Base-by-base conservation (phyloP, 129 eudicot genomes). In the Arctium minus region DNA sequence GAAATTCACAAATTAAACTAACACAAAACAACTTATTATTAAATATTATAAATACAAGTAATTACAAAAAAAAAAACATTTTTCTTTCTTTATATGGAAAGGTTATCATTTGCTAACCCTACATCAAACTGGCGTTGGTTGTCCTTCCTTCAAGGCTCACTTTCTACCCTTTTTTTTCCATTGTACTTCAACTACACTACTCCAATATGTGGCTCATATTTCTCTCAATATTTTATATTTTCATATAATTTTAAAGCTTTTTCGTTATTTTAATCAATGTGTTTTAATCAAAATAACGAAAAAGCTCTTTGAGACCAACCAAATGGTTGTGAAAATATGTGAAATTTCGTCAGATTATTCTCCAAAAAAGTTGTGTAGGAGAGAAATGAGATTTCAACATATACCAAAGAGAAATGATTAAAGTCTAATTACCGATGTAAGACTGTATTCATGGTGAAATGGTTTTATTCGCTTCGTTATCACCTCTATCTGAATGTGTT, bases 121-220 rank as follows among this genome's bases (percentile, higher is more conserved):
- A 81, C 89, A 88, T 83, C 89, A 91, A 81, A 73, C 82, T 89
- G 91, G 86, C 88, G 77, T 85, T 84, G 85, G 86, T 85, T 90
- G 88, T 79, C 81, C 73, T 84, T 78, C 74, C 85, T 85, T 81
- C 80, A 73, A 85, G 84, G 40, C 84, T 80, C 84, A 48, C 82
- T 32, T 81, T 39, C 77, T 83, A 74, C 84, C 65, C 86, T 77
- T 77, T 83, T 72, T 83, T 83, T 72, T 83, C 73, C 86, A 60
- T 42, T 85, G 72, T 80, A 62, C 88, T 84, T 81, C 82, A 72
- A 75, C 88, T 82, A 72, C 83, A 82, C 80, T 84, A 80, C 85
- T 77, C 84, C 88, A 74, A 81, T 72, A 56, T 82, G 86, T 86
- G 86, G 82, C 86, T 82, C 76, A 81, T 36, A 50, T 86, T 81